These are phyloP conservation scores for Tolypocladium guangdongense DNA, from an alignment of 2,329 filamentous ascomycete species.

Conservation along the genomic window DNA sequence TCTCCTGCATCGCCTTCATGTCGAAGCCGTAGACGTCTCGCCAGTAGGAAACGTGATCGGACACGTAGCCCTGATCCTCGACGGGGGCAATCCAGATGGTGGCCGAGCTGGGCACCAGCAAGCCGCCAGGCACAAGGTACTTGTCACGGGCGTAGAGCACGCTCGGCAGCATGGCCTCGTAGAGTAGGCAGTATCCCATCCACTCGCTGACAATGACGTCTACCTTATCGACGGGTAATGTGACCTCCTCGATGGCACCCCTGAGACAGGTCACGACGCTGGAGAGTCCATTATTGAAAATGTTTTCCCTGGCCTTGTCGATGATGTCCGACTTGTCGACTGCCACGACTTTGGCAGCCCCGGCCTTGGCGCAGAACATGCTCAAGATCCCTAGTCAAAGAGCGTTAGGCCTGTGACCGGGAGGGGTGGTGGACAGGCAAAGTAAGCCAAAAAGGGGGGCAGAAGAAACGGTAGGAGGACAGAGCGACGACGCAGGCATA, in stretches of 20 bases:
- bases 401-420: not conserved
- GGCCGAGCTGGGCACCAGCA: slow-evolving; percentile 79
- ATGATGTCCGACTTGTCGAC: slow-evolving; percentile 92
- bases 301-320: slow-evolving; percentile 72
- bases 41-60: slow-evolving; percentile 78
- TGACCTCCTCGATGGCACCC: slow-evolving; percentile 82
- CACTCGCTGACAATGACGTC: slow-evolving; percentile 95
- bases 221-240: slow-evolving; percentile 65
- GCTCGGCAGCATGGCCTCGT: slow-evolving; percentile 92
- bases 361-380: slow-evolving; percentile 89
- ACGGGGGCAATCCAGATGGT: slow-evolving; percentile 76
- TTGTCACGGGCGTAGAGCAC: slow-evolving; percentile 80
- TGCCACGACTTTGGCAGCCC: slow-evolving; percentile 75
- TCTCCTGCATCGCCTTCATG: slow-evolving; percentile 80
- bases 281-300: slow-evolving; percentile 68
- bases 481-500: not conserved
- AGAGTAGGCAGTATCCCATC: slow-evolving; percentile 94
- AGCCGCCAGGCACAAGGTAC: slow-evolving; percentile 68
- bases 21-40: slow-evolving; percentile 88
- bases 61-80: slow-evolving; percentile 64
- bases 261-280: slow-evolving; percentile 67
- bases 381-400: slow-evolving; percentile 59
- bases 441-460: too few species aligned
- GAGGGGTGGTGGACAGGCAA: too few species aligned
- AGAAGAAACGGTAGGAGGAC: not conserved